Base-by-base conservation (phyloP, 331 rosid genomes). In the Spiraea crenata region DNA sequence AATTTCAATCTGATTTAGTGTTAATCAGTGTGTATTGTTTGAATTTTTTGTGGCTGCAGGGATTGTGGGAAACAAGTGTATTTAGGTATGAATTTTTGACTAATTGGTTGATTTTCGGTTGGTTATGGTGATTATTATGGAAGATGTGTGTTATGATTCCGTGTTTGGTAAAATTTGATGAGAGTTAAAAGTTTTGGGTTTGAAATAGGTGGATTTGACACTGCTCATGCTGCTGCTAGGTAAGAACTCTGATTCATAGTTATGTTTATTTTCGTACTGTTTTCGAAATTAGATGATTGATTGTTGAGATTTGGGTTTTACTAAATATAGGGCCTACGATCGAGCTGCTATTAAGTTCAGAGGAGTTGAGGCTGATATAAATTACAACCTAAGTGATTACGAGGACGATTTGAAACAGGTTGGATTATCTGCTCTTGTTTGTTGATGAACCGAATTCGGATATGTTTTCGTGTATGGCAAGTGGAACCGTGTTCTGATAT, bases 191-290 rank as follows among this genome's bases (percentile, higher is more conserved):
- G 35, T 64, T 60, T 47, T 78, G 63, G 80, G 78, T 77, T 41
- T 48, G 49, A 70, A 78, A 38, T 75, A 95, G 99, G 99, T 88
- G 99, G 99, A 61, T 95, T 95, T 76, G 99, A 95, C 85, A 95
- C 99, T 34, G 98, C 99, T 65, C 96, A 89, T 82, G 89, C 96
- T 38, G 99, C 99, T 31, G 99, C 99, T 54, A 95, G 99, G 99
- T 95, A 84, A 72, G 37, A 19, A 3, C 39, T 14, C 60, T 45
- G 59, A 3, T 14, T 70, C 45, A 45, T 12, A 13, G 2, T 57
- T 70, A 7, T 41, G 51, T 17, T 70, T 57, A 37, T 10, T 57
- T 70, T 25, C 34, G 9, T 56, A 51, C 38, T 70, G 9, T 57
- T 67, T 67, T 6, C 14, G 12, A 12, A 3, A 11, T 51, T 38